A percentile compares a stretch with the other conserved stretches of the same genome.
Conservation (phyloP, 345 rosid species). For the Cardamine occulta region DNA sequence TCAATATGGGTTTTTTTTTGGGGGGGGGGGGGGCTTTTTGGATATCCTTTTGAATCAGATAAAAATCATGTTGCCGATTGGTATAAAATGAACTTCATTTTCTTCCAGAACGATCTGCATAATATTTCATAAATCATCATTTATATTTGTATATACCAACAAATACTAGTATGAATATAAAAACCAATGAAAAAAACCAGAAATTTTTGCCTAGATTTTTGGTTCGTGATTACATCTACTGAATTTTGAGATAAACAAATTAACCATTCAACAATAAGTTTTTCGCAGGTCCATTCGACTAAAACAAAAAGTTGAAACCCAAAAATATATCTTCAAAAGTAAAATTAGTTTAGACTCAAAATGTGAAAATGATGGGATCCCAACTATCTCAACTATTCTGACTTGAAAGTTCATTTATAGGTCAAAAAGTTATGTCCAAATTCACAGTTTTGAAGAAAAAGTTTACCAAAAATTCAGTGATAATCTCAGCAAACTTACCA, state of each 20-base stretch:
- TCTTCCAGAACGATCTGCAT: slow-evolving; percentile 23
- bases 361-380: background rate
- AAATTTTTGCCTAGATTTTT: background rate
- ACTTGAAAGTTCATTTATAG: background rate
- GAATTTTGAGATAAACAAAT: background rate
- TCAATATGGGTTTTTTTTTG: background rate
- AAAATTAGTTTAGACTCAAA: background rate
- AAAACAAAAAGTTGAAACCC: slow-evolving; percentile 13
- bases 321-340: background rate
- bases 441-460: background rate
- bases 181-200: background rate
- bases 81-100: slow-evolving; percentile 21
- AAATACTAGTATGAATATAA: background rate
- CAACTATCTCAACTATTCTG: background rate
- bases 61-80: slow-evolving; percentile 38
- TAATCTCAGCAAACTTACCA: slow-evolving; percentile 6
- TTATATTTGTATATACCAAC: background rate
- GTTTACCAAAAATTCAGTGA: background rate
- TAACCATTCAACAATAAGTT: background rate
- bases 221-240: background rate
- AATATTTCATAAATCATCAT: background rate
- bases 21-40: slow-evolving; percentile 12
- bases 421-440: slow-evolving; percentile 6
- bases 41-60: slow-evolving; percentile 36
- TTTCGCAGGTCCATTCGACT: background rate